These are phyloP conservation scores for Sphagnum fallax DNA, from an alignment of 228 moss, liverwort and hornwort species.

Conservation along the genomic window DNA sequence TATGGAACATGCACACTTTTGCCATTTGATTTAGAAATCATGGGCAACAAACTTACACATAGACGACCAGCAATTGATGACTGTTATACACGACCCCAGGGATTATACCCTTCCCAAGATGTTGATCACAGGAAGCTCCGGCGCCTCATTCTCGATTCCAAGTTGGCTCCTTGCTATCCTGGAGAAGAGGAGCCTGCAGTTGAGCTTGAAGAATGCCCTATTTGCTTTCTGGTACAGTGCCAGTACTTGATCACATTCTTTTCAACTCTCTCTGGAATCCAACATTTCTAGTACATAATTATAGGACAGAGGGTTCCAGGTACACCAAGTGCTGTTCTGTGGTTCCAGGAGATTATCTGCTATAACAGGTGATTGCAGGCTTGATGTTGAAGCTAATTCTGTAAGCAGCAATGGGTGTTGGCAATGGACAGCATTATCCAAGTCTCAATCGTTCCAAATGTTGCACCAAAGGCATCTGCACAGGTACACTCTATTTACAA, in stretches of 20 bases:
- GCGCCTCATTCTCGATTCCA: slow-evolving; percentile 49
- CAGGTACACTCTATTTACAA: slow-evolving; percentile 14
- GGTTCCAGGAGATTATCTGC: no score
- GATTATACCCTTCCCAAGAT: slow-evolving; percentile 42
- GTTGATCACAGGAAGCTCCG: slow-evolving; percentile 55
- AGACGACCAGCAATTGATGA: slow-evolving; percentile 42
- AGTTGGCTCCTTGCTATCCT: slow-evolving; percentile 60
- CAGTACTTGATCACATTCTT: not conserved
- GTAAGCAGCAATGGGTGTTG: no score
- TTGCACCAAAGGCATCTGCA: slow-evolving; percentile 54
- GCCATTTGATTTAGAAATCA: slow-evolving; percentile 4
- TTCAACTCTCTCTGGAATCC: not conserved
- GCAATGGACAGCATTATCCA: slow-evolving; percentile 40
- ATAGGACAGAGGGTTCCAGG: no score
- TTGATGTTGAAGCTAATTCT: no score
- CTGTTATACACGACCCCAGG: slow-evolving; percentile 54
- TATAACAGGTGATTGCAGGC: no score
- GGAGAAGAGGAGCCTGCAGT: slow-evolving; percentile 43
- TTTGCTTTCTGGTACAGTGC: slow-evolving; percentile 46
- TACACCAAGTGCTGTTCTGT: no score
- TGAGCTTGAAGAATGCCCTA: slow-evolving; percentile 62
- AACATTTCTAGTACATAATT: no score
- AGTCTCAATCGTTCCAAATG: slow-evolving; percentile 58
- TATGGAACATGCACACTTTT: no score
- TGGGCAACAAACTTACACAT: slow-evolving; percentile 61